Conservation (phyloP, 2,329 filamentous ascomycete species). For the Tothia fuscella region DNA sequence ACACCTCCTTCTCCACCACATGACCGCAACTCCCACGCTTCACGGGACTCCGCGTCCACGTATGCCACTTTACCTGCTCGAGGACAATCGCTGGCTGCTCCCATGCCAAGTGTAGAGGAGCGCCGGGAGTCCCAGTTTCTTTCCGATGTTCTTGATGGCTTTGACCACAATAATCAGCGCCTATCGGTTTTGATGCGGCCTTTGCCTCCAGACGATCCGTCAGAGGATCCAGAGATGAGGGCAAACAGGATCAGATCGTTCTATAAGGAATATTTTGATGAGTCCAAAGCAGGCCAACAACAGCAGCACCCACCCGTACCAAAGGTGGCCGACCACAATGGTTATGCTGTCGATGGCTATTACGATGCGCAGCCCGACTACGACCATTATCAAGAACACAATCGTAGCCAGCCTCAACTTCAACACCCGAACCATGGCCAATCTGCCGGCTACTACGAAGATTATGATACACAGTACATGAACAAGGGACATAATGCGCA, state of each 20-base stretch:
- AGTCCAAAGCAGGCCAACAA: constrained; percentile 45
- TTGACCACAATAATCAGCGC: constrained; percentile 32
- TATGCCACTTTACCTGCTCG: constrained; percentile 11
- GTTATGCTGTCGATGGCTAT: no score
- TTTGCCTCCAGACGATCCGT: constrained; percentile 72
- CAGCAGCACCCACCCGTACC: constrained; percentile 9
- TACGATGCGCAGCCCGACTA: not conserved
- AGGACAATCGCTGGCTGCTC: constrained; percentile 14
- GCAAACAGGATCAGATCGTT: constrained; percentile 97
- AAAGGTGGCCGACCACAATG: constrained; percentile 13
- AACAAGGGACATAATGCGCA: constrained; percentile 44
- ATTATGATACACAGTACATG: constrained; percentile 59
- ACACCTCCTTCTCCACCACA: constrained; percentile 29
- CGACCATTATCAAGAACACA: constrained; percentile 10
- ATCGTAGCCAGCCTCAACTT: no score
- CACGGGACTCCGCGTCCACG: not conserved
- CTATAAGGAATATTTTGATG: constrained; percentile 99
- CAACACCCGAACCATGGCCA: constrained; percentile 19
- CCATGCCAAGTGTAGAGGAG: constrained; percentile 19
- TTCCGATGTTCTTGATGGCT: constrained; percentile 17
- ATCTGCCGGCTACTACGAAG: constrained; percentile 54
- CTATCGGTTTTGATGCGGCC: constrained; percentile 60
- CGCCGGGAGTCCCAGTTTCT: constrained; percentile 15
- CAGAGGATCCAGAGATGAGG: constrained; percentile 84
- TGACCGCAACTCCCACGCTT: not conserved